Percentiles rank a stretch among this genome's conserved stretches.
These are phyloP conservation scores for Agrocybe praecox DNA, from an alignment of 768 basidiomycete genomes.

Conservation along the genomic window DNA sequence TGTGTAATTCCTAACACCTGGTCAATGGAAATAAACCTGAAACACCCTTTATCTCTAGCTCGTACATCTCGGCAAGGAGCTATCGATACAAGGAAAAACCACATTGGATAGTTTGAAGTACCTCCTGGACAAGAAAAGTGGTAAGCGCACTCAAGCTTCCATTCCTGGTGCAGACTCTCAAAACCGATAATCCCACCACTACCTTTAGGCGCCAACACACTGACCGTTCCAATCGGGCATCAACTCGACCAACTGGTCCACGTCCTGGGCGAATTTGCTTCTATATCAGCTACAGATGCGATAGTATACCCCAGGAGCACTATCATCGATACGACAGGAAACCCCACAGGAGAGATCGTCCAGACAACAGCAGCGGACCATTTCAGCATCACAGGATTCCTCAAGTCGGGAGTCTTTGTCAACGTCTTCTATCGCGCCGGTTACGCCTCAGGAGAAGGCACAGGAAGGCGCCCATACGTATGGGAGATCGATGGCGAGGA, in stretches of 20 bases:
- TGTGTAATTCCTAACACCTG: no score
- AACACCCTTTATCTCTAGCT: no score
- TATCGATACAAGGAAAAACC: no score
- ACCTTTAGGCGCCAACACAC: neutral
- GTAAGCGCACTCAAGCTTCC: no score
- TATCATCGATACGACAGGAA: conserved; percentile 24
- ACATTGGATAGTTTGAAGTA: no score
- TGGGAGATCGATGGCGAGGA: conserved; percentile 39
- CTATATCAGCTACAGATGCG: conserved; percentile 25
- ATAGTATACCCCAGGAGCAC: conserved; percentile 25
- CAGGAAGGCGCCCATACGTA: conserved; percentile 24
- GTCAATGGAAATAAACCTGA: no score
- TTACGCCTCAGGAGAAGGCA: conserved; percentile 8
- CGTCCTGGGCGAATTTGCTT: conserved; percentile 31
- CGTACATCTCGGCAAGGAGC: no score
- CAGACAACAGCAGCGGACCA: conserved; percentile 24
- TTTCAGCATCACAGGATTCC: conserved; percentile 26
- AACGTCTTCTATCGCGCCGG: conserved; percentile 27
- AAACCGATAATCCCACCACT: no score
- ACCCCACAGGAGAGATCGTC: conserved; percentile 25
- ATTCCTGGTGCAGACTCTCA: no score
- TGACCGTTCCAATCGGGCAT: conserved; percentile 21
- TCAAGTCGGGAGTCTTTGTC: conserved; percentile 30
- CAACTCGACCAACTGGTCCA: conserved; percentile 26
- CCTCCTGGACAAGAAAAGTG: no score